phyloP scores from a whole-genome alignment of 1,284 basidiomycete genomes.

The Pascua sp. region DNA sequence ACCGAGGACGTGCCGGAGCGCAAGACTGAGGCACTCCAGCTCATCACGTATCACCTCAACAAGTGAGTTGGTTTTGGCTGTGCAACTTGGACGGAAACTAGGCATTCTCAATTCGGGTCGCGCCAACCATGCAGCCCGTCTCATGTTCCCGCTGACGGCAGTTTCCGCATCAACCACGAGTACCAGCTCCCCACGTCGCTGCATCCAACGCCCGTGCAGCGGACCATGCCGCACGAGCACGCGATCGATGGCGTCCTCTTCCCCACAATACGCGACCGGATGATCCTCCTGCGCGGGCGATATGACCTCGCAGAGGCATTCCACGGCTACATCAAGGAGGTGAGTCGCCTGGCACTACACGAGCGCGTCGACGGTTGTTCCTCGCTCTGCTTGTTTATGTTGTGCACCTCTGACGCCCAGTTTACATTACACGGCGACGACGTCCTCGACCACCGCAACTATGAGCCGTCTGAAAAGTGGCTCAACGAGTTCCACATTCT shows the following conservation, averaged over 20 bases:
- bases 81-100: background rate
- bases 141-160: slow-evolving; percentile 15
- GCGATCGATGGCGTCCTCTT: slow-evolving; percentile 84
- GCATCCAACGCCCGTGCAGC: slow-evolving; percentile 77
- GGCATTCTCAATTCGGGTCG: slow-evolving; percentile 45
- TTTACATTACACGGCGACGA: slow-evolving; percentile 81
- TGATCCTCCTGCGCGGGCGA: slow-evolving; percentile 71
- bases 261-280: slow-evolving; percentile 78
- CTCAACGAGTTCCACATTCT: slow-evolving; percentile 61
- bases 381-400: background rate
- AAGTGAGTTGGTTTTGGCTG: slow-evolving; percentile 56
- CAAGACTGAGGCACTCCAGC: slow-evolving; percentile 40
- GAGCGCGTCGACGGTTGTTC: too few species aligned
- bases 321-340: slow-evolving; percentile 33
- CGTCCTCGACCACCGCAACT: slow-evolving; percentile 76
- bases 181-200: slow-evolving; percentile 85
- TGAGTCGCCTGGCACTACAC: slow-evolving; percentile 15
- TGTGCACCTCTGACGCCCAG: slow-evolving; percentile 46
- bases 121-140: too few species aligned
- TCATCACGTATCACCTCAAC: slow-evolving; percentile 73
- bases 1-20: slow-evolving; percentile 26
- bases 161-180: slow-evolving; percentile 54
- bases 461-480: slow-evolving; percentile 82
- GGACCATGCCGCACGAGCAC: slow-evolving; percentile 82
- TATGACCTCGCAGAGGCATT: slow-evolving; percentile 41